Base-by-base conservation (phyloP, 2,329 filamentous ascomycete genomes). In the Penicillium oxalicum region DNA sequence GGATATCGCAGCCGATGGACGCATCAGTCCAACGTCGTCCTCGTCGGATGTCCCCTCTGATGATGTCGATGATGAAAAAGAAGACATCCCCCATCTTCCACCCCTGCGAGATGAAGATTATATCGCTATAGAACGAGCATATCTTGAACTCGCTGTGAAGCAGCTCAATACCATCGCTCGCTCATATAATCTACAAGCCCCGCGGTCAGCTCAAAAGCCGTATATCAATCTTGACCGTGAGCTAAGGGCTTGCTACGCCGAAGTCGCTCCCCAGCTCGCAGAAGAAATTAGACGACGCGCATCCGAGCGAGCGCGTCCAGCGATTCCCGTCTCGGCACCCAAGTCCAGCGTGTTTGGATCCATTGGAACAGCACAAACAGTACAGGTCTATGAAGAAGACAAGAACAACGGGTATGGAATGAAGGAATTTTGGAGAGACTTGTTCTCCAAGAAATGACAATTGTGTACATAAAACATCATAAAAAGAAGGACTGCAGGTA, bases 111-210 rank as follows among this genome's bases (percentile, higher is more conserved):
- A 97, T 58, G 73, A 82, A 0, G 71, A 78, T 1, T 96, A 91
- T 86, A 80, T 93, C 55, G 70, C 75, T 18, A 78, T 80, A 5
- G 89, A 97, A 67, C 71, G 73, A 3, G 76, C 83, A 5, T 97
- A 95, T 70, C 82, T 91, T 65, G 80, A 79, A 35, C 77, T 93
- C 4, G 81, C 88, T 4, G 79, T 98, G 55, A 78, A 80, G 40
- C 82, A 88, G 48, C 80, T 97, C 48, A 97, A 97, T 69, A 69
- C 72, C 28, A 76, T 94, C 42, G 86, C 89, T 6, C 81, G 93
- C 26, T 87, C 87, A 11, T 98, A 98, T 74, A 97, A 97, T 61
- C 80, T 97, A 3, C 91, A 95, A 83, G 91, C 93, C 0, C 93
- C 93, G 0, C 85, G 89, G 47, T 77, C 95, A 1, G 91, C 91